Evolutionary conservation across 2,329 filamentous ascomycete species (phyloP).

Genomic region (Parastagonospora nodorum): DNA sequence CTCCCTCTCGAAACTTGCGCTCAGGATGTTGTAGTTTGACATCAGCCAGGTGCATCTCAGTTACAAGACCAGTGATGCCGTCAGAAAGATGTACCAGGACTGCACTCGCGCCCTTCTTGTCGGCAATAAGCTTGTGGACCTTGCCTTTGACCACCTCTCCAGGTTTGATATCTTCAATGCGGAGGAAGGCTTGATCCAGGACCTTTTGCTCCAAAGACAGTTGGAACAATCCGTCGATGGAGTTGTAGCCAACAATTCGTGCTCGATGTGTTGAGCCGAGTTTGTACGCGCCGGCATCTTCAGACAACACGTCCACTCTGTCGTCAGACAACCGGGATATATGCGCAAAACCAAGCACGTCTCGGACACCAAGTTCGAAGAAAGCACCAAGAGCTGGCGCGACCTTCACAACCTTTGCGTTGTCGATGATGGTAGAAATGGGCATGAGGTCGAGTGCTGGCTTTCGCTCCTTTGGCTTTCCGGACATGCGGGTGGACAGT

Average conservation of each 20-base stretch:
- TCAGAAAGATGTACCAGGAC: constrained; percentile 84
- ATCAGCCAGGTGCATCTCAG: constrained; percentile 87
- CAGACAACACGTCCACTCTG: constrained; percentile 82
- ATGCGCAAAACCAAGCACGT: constrained; percentile 85
- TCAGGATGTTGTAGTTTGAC: constrained; percentile 88
- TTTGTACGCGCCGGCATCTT: constrained; percentile 77
- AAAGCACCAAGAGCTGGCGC: constrained; percentile 83
- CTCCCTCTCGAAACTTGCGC: constrained; percentile 90
- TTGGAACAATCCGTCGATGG: constrained; percentile 82
- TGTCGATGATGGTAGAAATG: constrained; percentile 75
- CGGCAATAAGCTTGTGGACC: constrained; percentile 82
- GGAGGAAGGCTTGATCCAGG: constrained; percentile 84
- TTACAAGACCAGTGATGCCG: constrained; percentile 85
- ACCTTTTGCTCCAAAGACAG: constrained; percentile 82
- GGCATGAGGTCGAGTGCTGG: constrained; percentile 66
- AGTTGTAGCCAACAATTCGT: constrained; percentile 83
- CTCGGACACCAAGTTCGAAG: constrained; percentile 69
- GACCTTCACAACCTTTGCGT: constrained; percentile 79
- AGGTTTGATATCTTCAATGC: constrained; percentile 86
- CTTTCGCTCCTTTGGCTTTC: constrained; percentile 49
- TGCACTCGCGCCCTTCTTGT: constrained; percentile 76
- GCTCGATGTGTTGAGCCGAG: constrained; percentile 78
- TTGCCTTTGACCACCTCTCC: constrained; percentile 81
- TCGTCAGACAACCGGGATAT: constrained; percentile 91
- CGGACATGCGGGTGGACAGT: constrained; percentile 55